Conservation (phyloP, 768 basidiomycete genomes). For the Amanita muscaria region DNA sequence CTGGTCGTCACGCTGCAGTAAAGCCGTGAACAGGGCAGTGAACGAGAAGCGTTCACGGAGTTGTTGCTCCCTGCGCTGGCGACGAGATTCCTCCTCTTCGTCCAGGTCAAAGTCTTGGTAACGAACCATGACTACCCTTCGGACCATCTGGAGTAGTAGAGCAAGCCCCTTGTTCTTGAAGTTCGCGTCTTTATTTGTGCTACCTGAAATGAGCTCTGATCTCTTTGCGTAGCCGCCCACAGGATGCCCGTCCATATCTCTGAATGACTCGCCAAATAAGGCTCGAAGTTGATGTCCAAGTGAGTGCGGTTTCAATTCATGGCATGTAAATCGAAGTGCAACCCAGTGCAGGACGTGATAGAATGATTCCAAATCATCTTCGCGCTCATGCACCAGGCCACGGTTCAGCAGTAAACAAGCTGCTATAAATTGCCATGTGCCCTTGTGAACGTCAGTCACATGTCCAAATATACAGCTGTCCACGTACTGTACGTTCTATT, state of each 20-base stretch:
- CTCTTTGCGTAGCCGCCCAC: background rate
- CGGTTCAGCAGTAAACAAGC: slow-evolving; percentile 1
- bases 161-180: too few species aligned
- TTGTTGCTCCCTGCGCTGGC: too few species aligned
- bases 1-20: too few species aligned
- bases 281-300: background rate
- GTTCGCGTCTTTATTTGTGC: background rate
- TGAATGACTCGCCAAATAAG: background rate
- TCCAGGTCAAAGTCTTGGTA: too few species aligned
- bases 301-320: background rate
- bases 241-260: background rate
- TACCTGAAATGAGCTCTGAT: background rate
- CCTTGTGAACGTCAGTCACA: background rate
- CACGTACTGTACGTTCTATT: slow-evolving; percentile 1
- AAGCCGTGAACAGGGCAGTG: too few species aligned
- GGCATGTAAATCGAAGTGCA: background rate
- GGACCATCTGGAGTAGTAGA: too few species aligned
- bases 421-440: slow-evolving; percentile 7
- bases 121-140: too few species aligned
- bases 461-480: background rate
- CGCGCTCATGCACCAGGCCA: background rate
- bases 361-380: slow-evolving; percentile 5
- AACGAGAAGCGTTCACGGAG: too few species aligned
- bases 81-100: too few species aligned
- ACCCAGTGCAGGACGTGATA: slow-evolving; percentile 4